Evolutionary conservation across 495 filamentous ascomycete species (phyloP).

Genomic region (Lasiosphaeria hispida): DNA sequence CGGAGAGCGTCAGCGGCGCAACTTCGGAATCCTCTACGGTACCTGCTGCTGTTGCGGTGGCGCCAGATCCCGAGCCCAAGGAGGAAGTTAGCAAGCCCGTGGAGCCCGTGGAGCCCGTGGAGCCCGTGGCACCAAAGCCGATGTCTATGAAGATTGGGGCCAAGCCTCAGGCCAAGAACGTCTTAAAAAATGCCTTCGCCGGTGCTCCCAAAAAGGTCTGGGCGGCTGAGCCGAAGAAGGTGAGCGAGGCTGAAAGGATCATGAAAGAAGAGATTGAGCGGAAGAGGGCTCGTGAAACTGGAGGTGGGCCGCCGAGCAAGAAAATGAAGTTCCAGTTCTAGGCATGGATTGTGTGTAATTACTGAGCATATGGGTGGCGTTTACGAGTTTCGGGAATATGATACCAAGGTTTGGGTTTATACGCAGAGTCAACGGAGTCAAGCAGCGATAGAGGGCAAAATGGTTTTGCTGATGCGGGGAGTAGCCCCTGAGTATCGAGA

Average conservation of each 20-base stretch:
- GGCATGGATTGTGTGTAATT: too few species aligned
- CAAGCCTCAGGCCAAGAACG: constrained; percentile 70
- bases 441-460: not conserved
- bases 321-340: constrained; percentile 34
- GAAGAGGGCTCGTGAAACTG: constrained; percentile 55
- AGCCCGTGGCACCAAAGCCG: constrained; percentile 28
- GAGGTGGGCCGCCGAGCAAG: constrained; percentile 38
- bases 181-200: constrained; percentile 71
- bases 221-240: constrained; percentile 65
- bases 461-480: not conserved
- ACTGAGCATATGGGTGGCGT: too few species aligned
- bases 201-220: constrained; percentile 58
- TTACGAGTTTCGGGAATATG: constrained; percentile 11
- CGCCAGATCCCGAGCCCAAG: constrained; percentile 13
- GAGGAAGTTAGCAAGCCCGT: constrained; percentile 15
- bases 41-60: not conserved
- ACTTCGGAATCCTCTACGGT: too few species aligned
- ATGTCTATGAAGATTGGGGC: constrained; percentile 58
- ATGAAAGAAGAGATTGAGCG: constrained; percentile 83
- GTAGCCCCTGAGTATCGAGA: not conserved
- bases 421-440: not conserved
- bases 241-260: constrained; percentile 85
- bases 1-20: not conserved
- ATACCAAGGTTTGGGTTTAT: constrained; percentile 15
- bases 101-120: constrained; percentile 4